Evolutionary conservation across 78 protist species (phyloP).

Genomic region (Dictyostelium intermedium): DNA sequence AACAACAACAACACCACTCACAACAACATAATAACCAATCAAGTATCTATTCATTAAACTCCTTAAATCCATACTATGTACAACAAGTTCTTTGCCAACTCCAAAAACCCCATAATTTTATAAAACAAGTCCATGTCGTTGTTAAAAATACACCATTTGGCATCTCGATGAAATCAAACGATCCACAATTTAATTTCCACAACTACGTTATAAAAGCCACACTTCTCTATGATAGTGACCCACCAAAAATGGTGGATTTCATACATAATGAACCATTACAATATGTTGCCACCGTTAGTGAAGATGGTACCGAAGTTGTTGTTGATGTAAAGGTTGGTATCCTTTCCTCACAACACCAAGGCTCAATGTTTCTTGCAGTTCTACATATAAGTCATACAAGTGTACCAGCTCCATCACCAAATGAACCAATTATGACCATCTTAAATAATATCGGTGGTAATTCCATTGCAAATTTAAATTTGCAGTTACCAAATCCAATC

Average conservation of each 20-base stretch:
- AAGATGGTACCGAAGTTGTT: slow-evolving; percentile 47
- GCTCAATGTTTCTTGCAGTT: slow-evolving; percentile 55
- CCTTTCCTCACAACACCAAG: slow-evolving; percentile 61
- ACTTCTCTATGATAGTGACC: slow-evolving; percentile 64
- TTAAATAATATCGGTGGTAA: neutral
- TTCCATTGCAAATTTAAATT: neutral
- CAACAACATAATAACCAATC: neutral
- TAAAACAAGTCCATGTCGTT: slow-evolving; percentile 74
- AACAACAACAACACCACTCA: neutral
- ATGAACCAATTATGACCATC: slow-evolving; percentile 37
- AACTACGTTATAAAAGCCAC: slow-evolving; percentile 54
- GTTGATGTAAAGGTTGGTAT: slow-evolving; percentile 59
- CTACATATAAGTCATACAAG: slow-evolving; percentile 21
- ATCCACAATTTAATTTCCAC: slow-evolving; percentile 42
- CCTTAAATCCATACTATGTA: slow-evolving; percentile 9
- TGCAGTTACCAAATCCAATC: neutral
- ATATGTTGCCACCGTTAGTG: slow-evolving; percentile 56
- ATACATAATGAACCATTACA: slow-evolving; percentile 70
- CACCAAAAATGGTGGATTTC: slow-evolving; percentile 71
- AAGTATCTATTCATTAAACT: neutral
- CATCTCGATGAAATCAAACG: slow-evolving; percentile 21
- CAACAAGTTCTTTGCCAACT: slow-evolving; percentile 15
- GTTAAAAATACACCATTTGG: slow-evolving; percentile 77
- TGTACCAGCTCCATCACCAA: slow-evolving; percentile 35
- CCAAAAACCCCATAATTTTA: slow-evolving; percentile 28